Evolutionary conservation across 2,329 filamentous ascomycete genomes (phyloP).

Genomic region (Dendryphion nanum): DNA sequence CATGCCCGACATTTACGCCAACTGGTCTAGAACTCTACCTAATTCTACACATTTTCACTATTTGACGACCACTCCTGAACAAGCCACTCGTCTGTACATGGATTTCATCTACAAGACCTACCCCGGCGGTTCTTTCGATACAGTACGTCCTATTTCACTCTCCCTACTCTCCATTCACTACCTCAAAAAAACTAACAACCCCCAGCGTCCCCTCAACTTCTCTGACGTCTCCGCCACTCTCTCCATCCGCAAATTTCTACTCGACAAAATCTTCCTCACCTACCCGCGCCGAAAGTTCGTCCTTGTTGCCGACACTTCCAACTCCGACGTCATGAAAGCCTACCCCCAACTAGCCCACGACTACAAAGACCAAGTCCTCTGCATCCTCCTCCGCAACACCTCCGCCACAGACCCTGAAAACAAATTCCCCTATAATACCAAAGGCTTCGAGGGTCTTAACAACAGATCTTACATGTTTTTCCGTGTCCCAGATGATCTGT

Average conservation of each 20-base stretch:
- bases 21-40: slow-evolving; percentile 66
- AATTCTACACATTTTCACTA: slow-evolving; percentile 74
- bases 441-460: slow-evolving; percentile 65
- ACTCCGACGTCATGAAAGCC: slow-evolving; percentile 71
- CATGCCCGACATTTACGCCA: slow-evolving; percentile 76
- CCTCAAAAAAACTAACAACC: not conserved
- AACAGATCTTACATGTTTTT: slow-evolving; percentile 79
- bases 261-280: slow-evolving; percentile 71
- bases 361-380: slow-evolving; percentile 70
- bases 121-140: slow-evolving; percentile 74
- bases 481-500: slow-evolving; percentile 66
- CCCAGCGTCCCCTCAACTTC: slow-evolving; percentile 65
- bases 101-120: slow-evolving; percentile 76
- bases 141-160: slow-evolving; percentile 51
- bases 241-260: slow-evolving; percentile 66
- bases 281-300: slow-evolving; percentile 75
- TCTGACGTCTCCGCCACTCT: slow-evolving; percentile 71
- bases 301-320: slow-evolving; percentile 73
- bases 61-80: slow-evolving; percentile 76
- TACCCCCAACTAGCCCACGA: slow-evolving; percentile 61
- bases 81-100: slow-evolving; percentile 76
- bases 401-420: slow-evolving; percentile 65
- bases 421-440: slow-evolving; percentile 73
- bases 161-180: no score
- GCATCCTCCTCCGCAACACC: slow-evolving; percentile 75